Base-by-base conservation (phyloP, 2,329 filamentous ascomycete genomes). In the Aspergillus carbonarius region DNA sequence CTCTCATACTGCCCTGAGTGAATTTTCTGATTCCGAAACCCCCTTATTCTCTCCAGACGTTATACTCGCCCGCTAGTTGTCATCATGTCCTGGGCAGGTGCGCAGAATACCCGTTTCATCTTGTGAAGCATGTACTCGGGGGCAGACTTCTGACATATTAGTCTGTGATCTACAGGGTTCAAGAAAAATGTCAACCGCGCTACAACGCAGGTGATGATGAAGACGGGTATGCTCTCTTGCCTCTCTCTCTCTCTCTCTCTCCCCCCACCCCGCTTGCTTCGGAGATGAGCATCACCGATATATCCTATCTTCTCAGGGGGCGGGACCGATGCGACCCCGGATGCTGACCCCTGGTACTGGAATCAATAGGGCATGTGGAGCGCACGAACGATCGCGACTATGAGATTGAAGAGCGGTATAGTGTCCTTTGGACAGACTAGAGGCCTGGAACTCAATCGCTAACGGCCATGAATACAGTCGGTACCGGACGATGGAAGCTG, bases 161-260 rank as follows among this genome's bases (percentile, higher is more conserved):
- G 2, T 25, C 30, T n/a, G n/a, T 15, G 10, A 17, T 20, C 18
- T 62, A 35, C 71, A 90, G 89, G 89, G 65, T 93, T 92, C 82
- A 92, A 95, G 82, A 96, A 96, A 78, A 96, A 96, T 87, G 93
- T 98, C 82, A 93, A 95, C 83, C 92, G 95, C 81, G 93, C 93
- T 71, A 97, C 93, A 78, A 99, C 96, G 80, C 93, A 97, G 88
- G 93, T 98, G 63, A 97, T 99, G 92, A 98, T 99, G 93, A 99
- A 99, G 85, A 96, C 93, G 58, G 91, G 88, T 90, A 76, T 64
- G 82, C 70, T 39, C n/a, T n/a, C n/a, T n/a, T n/a, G n/a, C n/a
- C n/a, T n/a, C n/a, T n/a, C n/a, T n/a, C n/a, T n/a, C n/a, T n/a
- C n/a, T n/a, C n/a, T n/a, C n/a, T n/a, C n/a, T n/a, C n/a, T n/a